Evolutionary conservation across 2,329 filamentous ascomycete species (phyloP).

Genomic region (Colletotrichum karsti): DNA sequence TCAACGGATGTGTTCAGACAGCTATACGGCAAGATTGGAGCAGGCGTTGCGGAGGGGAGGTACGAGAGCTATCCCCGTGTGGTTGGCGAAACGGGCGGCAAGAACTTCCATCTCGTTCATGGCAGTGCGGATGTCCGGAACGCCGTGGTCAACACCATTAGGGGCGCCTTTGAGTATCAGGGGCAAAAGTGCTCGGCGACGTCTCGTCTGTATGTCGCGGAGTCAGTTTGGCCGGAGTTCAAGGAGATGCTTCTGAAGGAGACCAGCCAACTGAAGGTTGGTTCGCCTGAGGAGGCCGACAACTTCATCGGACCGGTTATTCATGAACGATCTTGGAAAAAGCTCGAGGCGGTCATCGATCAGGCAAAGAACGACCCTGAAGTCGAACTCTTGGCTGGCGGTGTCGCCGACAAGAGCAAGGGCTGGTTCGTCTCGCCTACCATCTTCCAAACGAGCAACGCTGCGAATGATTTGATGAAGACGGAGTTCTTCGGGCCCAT

Average conservation of each 20-base stretch:
- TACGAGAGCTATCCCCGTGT: constrained; percentile 89
- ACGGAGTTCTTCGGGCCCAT: constrained; percentile 87
- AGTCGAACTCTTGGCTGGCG: constrained; percentile 78
- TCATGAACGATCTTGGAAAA: constrained; percentile 82
- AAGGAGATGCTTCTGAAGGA: constrained; percentile 72
- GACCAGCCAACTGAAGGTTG: constrained; percentile 74
- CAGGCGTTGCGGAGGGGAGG: constrained; percentile 81
- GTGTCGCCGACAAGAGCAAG: constrained; percentile 78
- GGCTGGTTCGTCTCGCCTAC: constrained; percentile 89
- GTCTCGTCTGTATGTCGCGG: constrained; percentile 80
- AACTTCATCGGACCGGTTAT: constrained; percentile 92
- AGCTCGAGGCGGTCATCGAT: constrained; percentile 79
- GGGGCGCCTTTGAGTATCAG: constrained; percentile 89
- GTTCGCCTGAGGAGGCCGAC: constrained; percentile 71
- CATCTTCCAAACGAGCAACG: constrained; percentile 79
- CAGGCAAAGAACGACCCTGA: constrained; percentile 77
- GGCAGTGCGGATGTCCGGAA: constrained; percentile 79
- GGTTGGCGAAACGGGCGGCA: constrained; percentile 90
- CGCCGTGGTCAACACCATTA: constrained; percentile 82
- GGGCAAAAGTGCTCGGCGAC: constrained; percentile 92
- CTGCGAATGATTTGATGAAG: constrained; percentile 76
- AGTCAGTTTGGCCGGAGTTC: constrained; percentile 78
- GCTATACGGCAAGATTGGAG: constrained; percentile 86
- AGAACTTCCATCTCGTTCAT: constrained; percentile 92
- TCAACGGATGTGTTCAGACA: constrained; percentile 91